Base-by-base conservation (phyloP, 768 basidiomycete genomes). In the Mycena filopes region DNA sequence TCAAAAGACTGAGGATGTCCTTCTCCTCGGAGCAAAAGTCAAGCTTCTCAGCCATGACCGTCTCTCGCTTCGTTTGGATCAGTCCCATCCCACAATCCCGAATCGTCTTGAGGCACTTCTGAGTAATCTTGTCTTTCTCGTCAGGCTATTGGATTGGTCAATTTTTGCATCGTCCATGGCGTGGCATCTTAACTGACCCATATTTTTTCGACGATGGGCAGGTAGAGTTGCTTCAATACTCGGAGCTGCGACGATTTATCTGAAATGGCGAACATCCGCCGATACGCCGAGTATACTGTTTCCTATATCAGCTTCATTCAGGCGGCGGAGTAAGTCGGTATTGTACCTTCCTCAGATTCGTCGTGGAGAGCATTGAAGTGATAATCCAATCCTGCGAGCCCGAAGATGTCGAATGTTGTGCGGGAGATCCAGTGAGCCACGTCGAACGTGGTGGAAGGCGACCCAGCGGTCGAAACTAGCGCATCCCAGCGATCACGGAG, bases 401-500 rank as follows among this genome's bases (percentile, higher is more conserved):
- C 89, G 50, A 90, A 87, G 13, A 88, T 81, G 67, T 91, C 89
- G 60, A 91, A 86, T 1, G 88, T 84, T 0, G 85, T 83, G 28
- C 88, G 84, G 15, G 85, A 85, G n/a, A 88, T 71, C 85, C 87
- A 90, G 60, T 83, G 82, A 25, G 81, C 76, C 23, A 88, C 78
- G 64, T 90, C 87, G 55, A 90, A 72, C 8, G 74, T 73, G 4
- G 66, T 64, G 4, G 60, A 29, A 48, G 46, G 5, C 4, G 51
- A 50, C 23, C 66, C 65, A 26, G 67, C 60, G n/a, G 64, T 59
- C 16, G 62, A 65, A 40, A 82, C 51, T 12, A 81, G 71, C 31
- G 61, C 68, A 28, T 77, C 77, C 85, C 84, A 87, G 42, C 77
- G 74, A 47, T 82, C 80, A 26, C 78, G 70, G 15, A 88, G 72